Base-by-base conservation (phyloP, 345 rosid genomes). In the Sonneratia caseolaris region DNA sequence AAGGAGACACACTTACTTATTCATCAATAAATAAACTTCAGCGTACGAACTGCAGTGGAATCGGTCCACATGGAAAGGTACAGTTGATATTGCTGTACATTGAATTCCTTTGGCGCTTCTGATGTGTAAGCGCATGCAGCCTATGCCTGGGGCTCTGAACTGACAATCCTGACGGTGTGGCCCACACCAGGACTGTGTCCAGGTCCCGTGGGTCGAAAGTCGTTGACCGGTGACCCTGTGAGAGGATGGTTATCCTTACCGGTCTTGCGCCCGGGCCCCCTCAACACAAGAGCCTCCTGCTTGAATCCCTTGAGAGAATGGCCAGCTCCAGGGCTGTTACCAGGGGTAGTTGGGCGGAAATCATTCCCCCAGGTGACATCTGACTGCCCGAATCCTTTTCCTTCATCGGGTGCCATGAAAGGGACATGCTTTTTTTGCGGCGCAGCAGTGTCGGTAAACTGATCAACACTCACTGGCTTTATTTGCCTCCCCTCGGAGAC, bases 101-200 rank as follows among this genome's bases (percentile, higher is more conserved):
- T 2, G 3, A 37, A 66, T 37, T 10, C 9, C 27, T 0, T 62
- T 62, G 36, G 1, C 19, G 11, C 36, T 12, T 37, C 21, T 32
- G 13, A 35, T 37, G 45, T 7, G 7, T 37, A 37, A 21, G 22
- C n/a, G 43, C 3, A 24, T 42, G 10, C 43, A 15, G 47, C 43
- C 74, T 82, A 88, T 37, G 77, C 66, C 68, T 75, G 79, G 56
- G 77, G 79, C 64, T 78, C 82, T 19, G 70, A 68, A 43, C 69
- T 78, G 71, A 66, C 66, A 72, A 73, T 48, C 53, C 12, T n/a
- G 61, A 36, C 37, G 67, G 72, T 72, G 78, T 88, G 89, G 57
- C 87, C 89, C 43, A 82, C 68, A 1, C 86, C 90, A 1, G 85
- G 87, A 75, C 87, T 86, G 70, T 81, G 86, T 18, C 86, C 84